Evolutionary conservation across 805 yeast genomes (phyloP), one percentile per base, ranked within the genome.

Genomic region (Candida tallmaniae): DNA sequence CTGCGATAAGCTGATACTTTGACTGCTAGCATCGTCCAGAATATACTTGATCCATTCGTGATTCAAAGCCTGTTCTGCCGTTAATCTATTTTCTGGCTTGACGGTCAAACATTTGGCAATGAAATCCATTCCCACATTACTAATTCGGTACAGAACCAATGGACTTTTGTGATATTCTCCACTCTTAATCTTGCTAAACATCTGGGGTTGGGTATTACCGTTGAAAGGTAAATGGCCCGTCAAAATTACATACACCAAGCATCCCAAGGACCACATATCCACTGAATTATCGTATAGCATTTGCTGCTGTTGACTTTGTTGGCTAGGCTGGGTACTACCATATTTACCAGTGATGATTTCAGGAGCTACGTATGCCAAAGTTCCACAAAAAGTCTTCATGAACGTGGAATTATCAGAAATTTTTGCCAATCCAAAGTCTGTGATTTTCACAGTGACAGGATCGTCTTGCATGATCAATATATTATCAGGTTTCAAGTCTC

Each of bases 201-300:
- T 64, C 41, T 84, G 83, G 11, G 84, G 89, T 50, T 90, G 97
- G 0, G 96, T 86, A 34, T 80, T 73, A 1, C 97, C 97, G 54
- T 90, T 87, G 56, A 93, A 93, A 6, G 99, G 99, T 41, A 90
- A 65, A 68, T 87, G 96, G 0, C 93, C 90, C 0, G 98, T 90
- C 35, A 93, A 58, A 16, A 90, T 78, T 4, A 93, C 98, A 62
- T 88, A 93, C 1, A 88, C 82, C 18, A 93, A 62, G 58, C 99
- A 93, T 0, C 98, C 99, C 37, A 93, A 70, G 2, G 97, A 87
- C 99, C 99, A 93, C 74, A 93, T 86, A 56, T 93, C 99, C 11
- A 93, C 97, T 38, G 85, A 70, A 24, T 83, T 80, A 2, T 96
- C 86, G 52, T 93, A 93, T 36, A 36, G 29, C 13, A 39, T 38